A percentile compares a stretch with the other conserved stretches of the same genome.
Conservation (phyloP, 1,139 yeast genomes). For the Magnusiomyces paraingens region DNA sequence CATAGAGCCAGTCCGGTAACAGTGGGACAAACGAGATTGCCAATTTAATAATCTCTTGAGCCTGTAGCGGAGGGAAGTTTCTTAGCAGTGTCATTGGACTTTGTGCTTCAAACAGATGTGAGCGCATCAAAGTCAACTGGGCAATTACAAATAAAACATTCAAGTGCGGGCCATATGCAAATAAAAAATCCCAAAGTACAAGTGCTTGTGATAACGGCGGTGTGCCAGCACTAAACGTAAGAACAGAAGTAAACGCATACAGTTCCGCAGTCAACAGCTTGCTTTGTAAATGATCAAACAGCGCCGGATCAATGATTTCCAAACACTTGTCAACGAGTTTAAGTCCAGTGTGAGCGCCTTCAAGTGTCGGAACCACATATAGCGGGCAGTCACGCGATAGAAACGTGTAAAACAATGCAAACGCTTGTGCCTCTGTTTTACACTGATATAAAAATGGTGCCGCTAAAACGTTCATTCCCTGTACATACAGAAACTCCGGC, state of each 20-base stretch:
- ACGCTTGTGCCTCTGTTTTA: slow-evolving; percentile 83
- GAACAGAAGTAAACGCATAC: slow-evolving; percentile 82
- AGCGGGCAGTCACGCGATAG: slow-evolving; percentile 62
- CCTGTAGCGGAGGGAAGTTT: slow-evolving; percentile 65
- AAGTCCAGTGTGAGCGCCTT: slow-evolving; percentile 79
- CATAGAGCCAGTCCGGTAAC: slow-evolving; percentile 63
- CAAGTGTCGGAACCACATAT: slow-evolving; percentile 69
- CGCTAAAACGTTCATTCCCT: slow-evolving; percentile 81
- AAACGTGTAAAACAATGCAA: slow-evolving; percentile 56
- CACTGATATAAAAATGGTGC: slow-evolving; percentile 80
- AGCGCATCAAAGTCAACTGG: slow-evolving; percentile 65
- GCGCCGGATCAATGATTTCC: slow-evolving; percentile 64
- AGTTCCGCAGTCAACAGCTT: slow-evolving; percentile 72
- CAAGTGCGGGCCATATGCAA: slow-evolving; percentile 89
- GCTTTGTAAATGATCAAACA: slow-evolving; percentile 53
- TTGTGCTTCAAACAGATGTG: slow-evolving; percentile 47
- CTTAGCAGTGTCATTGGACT: slow-evolving; percentile 74
- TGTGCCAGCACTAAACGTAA: slow-evolving; percentile 85
- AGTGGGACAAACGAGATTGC: slow-evolving; percentile 77
- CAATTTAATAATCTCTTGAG: slow-evolving; percentile 68
- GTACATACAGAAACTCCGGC: slow-evolving; percentile 49
- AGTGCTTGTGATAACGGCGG: slow-evolving; percentile 76
- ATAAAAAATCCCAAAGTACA: slow-evolving; percentile 80
- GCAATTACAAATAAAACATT: slow-evolving; percentile 81
- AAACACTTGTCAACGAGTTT: slow-evolving; percentile 59